Evolutionary conservation across 345 rosid species (phyloP).

Genomic region (Lepidium sativum): DNA sequence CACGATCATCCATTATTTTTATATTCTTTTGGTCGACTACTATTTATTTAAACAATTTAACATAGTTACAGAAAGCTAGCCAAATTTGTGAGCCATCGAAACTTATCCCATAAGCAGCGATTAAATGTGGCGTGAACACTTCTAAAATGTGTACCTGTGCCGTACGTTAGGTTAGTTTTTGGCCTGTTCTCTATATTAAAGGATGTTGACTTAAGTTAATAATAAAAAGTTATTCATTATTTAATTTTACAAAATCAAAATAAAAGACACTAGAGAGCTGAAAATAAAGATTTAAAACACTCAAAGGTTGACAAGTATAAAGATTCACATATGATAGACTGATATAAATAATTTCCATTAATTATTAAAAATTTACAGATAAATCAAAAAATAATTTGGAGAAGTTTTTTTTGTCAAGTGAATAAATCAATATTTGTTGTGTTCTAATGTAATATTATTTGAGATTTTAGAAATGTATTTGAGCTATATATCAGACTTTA

Average conservation of each 20-base stretch:
- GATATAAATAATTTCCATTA: neutral
- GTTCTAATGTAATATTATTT: too few species aligned
- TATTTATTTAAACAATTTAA: neutral
- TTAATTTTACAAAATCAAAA: too few species aligned
- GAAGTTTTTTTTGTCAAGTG: too few species aligned
- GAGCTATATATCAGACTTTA: too few species aligned
- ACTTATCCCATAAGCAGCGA: neutral
- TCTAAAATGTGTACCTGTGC: neutral
- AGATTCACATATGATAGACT: neutral
- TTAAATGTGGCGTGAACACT: neutral
- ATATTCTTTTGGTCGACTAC: neutral
- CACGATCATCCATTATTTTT: neutral
- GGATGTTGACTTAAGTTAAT: neutral
- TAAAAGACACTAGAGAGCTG: neutral
- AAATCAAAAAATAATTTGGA: too few species aligned
- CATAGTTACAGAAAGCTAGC: neutral
- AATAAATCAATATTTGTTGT: too few species aligned
- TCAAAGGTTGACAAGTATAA: neutral
- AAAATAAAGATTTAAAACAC: neutral
- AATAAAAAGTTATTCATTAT: neutral
- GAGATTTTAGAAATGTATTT: too few species aligned
- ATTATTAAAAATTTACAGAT: too few species aligned
- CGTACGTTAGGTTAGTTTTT: neutral
- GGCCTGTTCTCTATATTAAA: neutral
- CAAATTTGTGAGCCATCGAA: neutral